Evolutionary conservation across 1,139 yeast species (phyloP).

Genomic region (Taphrina sp.): DNA sequence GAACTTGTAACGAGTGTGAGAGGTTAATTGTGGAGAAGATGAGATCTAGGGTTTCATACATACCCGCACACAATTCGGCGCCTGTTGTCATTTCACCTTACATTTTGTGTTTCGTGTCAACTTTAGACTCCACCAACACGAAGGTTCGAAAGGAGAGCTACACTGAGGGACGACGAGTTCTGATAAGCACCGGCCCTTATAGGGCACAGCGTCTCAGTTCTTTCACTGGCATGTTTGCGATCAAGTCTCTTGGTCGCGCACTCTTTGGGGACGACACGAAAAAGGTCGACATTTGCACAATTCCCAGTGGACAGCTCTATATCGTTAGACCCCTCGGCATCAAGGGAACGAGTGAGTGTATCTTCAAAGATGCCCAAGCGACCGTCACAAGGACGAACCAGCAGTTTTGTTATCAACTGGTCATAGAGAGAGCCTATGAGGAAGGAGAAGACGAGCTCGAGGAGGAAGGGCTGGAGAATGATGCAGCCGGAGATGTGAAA

Average conservation of each 20-base stretch:
- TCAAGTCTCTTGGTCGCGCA: conserved; percentile 32
- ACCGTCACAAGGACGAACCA: conserved; percentile 57
- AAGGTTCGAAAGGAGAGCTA: no score
- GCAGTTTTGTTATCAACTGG: conserved; percentile 67
- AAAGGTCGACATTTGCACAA: conserved; percentile 61
- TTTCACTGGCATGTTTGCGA: conserved; percentile 28
- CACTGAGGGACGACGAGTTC: no score
- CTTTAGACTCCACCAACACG: no score
- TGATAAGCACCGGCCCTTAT: no score
- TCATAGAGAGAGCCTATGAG: conserved; percentile 64
- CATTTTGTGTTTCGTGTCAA: no score
- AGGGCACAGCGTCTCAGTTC: background rate
- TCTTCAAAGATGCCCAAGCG: conserved; percentile 46
- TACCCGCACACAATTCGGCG: no score
- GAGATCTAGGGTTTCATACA: no score
- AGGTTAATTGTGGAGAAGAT: no score
- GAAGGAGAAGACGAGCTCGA: conserved; percentile 59
- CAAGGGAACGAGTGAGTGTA: conserved; percentile 80
- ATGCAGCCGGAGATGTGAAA: conserved; percentile 58
- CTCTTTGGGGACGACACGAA: conserved; percentile 47
- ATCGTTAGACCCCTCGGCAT: conserved; percentile 77
- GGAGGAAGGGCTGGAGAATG: conserved; percentile 60
- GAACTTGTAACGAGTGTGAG: no score
- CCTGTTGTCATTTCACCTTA: no score
- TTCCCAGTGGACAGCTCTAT: conserved; percentile 78